phyloP scores from a whole-genome alignment of 306 rosid genomes.

The Mimosa pudica region DNA sequence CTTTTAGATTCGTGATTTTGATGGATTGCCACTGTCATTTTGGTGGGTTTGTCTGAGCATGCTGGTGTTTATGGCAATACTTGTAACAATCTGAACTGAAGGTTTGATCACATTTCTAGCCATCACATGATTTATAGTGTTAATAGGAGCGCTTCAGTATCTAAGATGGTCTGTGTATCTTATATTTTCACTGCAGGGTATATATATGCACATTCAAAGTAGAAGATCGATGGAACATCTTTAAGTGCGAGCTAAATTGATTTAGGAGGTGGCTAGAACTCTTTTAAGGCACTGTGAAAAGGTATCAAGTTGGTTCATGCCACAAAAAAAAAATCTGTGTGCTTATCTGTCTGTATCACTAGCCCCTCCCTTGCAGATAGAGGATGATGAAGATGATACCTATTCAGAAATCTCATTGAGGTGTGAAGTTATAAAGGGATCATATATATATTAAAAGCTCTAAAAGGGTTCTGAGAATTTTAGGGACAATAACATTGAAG shows the following conservation, averaged over 20 bases:
- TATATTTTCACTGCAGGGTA: not conserved
- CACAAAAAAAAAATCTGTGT: not conserved
- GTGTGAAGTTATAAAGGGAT: not conserved
- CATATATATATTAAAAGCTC: not conserved
- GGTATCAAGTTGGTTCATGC: not conserved
- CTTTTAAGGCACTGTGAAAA: not conserved
- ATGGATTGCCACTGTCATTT: constrained; percentile 23
- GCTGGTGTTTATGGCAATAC: constrained; percentile 27
- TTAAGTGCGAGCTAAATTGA: not conserved
- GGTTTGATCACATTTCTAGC: constrained; percentile 19
- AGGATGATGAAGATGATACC: not conserved
- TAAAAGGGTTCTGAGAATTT: not conserved
- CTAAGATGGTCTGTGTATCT: not conserved
- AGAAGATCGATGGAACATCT: constrained; percentile 4
- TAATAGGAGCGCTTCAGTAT: not conserved
- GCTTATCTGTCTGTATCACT: not conserved
- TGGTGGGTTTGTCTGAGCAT: constrained; percentile 4
- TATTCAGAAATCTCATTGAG: not conserved
- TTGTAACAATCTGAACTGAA: constrained; percentile 28
- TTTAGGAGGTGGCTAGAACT: not conserved
- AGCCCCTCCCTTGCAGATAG: not conserved
- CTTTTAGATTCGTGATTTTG: constrained; percentile 32
- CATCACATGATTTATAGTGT: constrained; percentile 18
- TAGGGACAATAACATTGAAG: not conserved
- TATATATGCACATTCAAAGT: constrained; percentile 18